Evolutionary conservation across 2,329 filamentous ascomycete species (phyloP), one percentile per base, ranked within the genome.

Genomic region (Alternaria dauci): DNA sequence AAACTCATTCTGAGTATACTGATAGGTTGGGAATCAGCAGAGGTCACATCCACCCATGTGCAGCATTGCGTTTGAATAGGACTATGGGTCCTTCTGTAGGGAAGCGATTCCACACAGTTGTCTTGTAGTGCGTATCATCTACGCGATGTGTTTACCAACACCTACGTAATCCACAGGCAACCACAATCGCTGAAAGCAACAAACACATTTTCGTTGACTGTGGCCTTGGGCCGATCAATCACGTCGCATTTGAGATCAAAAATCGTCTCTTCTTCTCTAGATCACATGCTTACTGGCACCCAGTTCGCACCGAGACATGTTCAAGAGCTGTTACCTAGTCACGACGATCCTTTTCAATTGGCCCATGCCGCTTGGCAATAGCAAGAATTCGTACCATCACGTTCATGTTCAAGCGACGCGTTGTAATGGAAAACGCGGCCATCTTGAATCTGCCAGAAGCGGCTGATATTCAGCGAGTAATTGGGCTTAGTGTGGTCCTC

Each of bases 1-100:
- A 84, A 82, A 74, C 83, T 86, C 85, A 81, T 88, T 86, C 79
- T 79, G 85, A 85, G 83, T 80, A 82, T 84, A 79, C 79, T 84
- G 87, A 89, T 81, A 85, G 84, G 80, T 82, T 85, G 84, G 88
- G 88, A 90, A 90, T 90, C 88, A 90, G 88, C 86, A 85, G 87
- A 83, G 88, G 88, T 88, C 83, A 90, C 87, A 87, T 81, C 58
- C 59, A 48, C 18, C 14, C 25, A 12, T 25, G 46, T 38, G 46
- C 20, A 50, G 18, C 16, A 0, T 18, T 16, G 39, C 14, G 20
- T 36, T 7, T 16, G 2, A 14, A 52, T 30, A 38, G 23, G 26
- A 16, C 9, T 1, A 16, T 26, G 30, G 18, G 7, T 34, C 12
- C 23, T 25, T 2, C 12, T 0, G n/a, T 28, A 0, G 28, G 14